Base-by-base conservation (phyloP, 2,329 filamentous ascomycete genomes). In the Colletotrichum paranaense region DNA sequence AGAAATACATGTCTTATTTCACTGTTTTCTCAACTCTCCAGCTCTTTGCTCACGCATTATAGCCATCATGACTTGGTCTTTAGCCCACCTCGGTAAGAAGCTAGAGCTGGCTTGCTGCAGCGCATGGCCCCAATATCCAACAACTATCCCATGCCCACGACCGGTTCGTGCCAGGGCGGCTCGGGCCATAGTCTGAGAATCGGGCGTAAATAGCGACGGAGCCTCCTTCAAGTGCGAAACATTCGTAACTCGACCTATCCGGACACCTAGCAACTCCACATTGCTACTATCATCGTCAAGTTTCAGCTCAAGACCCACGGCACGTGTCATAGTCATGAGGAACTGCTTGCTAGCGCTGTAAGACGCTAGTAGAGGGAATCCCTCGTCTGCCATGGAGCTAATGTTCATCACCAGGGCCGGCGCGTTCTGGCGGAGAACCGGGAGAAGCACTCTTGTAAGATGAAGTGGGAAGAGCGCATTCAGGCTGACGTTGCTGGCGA, bases 361-460 rank as follows among this genome's bases (percentile, higher is more conserved):
- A 2, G 84, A 76, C 11, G 78, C 77, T 1, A 89, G 74, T 73
- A 86, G 86, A 0, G 89, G 89, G 14, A 87, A 72, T 1, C 86
- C 86, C 16, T 81, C 76, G 59, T 86, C 83, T 3, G 85, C 80
- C 4, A 86, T 74, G 4, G 86, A 88, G 6, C 87, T 85, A 42
- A 89, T 81, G 75, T 87, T 90, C 75, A 91, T 66, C 64, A 91
- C 80, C 6, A 91, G 79, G 1, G 82, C 79, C 0, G 88, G 86
- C 0, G 77, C 75, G 66, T 81, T 84, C 26, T 78, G 78, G 3
- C 78, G 74, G 30, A 91, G 80, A 0, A 82, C 70, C 0, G 88
- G 87, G 0, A 90, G 75, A 74, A 53, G 49, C 49, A 53, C 49
- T 24, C 49, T 19, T 24, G 49, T 53, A 6, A 53, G 5, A 12